Conservation (phyloP, 768 basidiomycete species). For the Kwoniella sp. region DNA sequence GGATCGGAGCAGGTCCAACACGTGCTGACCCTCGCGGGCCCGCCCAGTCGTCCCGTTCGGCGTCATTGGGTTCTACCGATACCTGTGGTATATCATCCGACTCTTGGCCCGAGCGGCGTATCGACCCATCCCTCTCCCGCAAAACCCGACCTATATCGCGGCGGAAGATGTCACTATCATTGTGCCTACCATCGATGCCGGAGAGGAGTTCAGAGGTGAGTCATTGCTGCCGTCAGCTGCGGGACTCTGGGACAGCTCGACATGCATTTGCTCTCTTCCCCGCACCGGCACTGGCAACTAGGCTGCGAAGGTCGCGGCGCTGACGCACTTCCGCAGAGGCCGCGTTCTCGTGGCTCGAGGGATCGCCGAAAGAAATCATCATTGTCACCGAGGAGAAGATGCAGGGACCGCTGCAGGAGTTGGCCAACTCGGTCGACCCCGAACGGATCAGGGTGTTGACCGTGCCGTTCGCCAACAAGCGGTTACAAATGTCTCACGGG, state of each 20-base stretch:
- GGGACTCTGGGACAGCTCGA: no score
- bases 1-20: no score
- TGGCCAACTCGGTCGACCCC: slow-evolving; percentile 82
- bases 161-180: slow-evolving; percentile 93
- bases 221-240: background rate
- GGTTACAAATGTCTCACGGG: slow-evolving; percentile 88
- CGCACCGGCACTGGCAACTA: no score
- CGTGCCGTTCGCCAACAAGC: slow-evolving; percentile 89
- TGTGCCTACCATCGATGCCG: slow-evolving; percentile 92
- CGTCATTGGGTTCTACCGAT: slow-evolving; percentile 69
- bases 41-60: slow-evolving; percentile 58
- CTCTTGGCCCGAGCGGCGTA: slow-evolving; percentile 72
- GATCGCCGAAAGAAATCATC: slow-evolving; percentile 79
- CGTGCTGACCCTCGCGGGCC: no score
- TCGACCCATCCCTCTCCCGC: slow-evolving; percentile 81
- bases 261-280: background rate
- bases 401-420: slow-evolving; percentile 78
- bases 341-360: slow-evolving; percentile 84
- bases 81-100: slow-evolving; percentile 87
- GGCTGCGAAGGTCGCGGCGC: background rate
- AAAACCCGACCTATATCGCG: slow-evolving; percentile 84
- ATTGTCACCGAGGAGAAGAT: slow-evolving; percentile 83
- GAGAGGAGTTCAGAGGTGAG: slow-evolving; percentile 75
- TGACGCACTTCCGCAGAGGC: slow-evolving; percentile 57
- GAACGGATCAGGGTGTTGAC: slow-evolving; percentile 74